A percentile compares a stretch with the other conserved stretches of the same genome.
Conservation (phyloP, 1,139 yeast genomes). For the Saccharomyces hybrid region DNA sequence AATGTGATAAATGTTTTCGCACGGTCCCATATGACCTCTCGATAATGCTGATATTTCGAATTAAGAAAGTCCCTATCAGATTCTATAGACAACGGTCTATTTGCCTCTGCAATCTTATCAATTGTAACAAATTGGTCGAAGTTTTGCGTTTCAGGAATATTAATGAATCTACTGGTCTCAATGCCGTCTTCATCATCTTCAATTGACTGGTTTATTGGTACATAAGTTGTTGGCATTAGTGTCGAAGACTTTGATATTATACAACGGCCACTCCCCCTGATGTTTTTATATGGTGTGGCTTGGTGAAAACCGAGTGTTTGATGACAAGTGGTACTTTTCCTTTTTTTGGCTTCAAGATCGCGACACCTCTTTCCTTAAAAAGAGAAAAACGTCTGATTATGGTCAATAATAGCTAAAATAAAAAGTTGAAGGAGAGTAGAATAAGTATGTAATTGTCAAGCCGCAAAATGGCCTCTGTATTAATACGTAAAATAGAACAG, state of each 20-base stretch:
- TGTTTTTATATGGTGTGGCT: not conserved
- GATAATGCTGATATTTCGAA: constrained; percentile 11
- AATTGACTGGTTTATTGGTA: not conserved
- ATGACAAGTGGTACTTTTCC: not conserved
- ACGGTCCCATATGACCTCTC: constrained; percentile 39
- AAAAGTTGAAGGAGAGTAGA: not conserved
- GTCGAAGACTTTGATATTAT: not conserved
- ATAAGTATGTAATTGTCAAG: not conserved
- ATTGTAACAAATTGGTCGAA: constrained; percentile 60
- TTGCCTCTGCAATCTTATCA: constrained; percentile 80
- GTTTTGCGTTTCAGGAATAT: constrained; percentile 32
- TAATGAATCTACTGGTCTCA: constrained; percentile 5
- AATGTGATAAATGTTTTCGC: constrained; percentile 67
- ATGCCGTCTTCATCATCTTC: constrained; percentile 2
- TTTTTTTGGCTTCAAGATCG: not conserved
- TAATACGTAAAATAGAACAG: not conserved
- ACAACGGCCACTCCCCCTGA: not conserved
- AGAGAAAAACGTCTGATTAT: not conserved
- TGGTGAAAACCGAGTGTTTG: not conserved
- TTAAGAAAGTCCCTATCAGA: constrained; percentile 8
- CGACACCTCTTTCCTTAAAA: not conserved
- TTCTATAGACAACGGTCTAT: constrained; percentile 16
- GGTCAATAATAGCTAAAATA: not conserved
- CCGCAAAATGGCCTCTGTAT: not conserved
- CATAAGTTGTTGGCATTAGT: not conserved